phyloP scores from a whole-genome alignment of 1,284 basidiomycete species.

The Tremellales sp. region DNA sequence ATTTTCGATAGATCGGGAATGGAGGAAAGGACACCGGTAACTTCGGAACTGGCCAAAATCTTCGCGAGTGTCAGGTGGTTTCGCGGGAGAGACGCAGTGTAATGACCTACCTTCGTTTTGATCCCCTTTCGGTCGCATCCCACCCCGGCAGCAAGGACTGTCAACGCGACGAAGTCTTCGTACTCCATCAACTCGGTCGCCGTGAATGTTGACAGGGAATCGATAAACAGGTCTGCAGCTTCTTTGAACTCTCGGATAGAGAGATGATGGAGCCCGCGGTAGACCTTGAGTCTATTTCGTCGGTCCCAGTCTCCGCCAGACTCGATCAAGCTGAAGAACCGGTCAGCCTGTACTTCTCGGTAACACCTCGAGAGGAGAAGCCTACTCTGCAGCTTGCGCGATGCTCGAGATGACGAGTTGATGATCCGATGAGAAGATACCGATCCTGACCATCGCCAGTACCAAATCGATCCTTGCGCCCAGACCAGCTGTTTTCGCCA shows the following conservation, averaged over 20 bases:
- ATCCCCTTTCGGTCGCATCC: slow-evolving; percentile 78
- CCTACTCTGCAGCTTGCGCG: slow-evolving; percentile 75
- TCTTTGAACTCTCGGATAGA: slow-evolving; percentile 75
- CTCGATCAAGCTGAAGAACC: slow-evolving; percentile 70
- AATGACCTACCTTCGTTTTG: slow-evolving; percentile 77
- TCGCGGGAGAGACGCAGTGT: slow-evolving; percentile 45
- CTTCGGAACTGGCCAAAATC: slow-evolving; percentile 56
- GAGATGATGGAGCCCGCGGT: slow-evolving; percentile 79
- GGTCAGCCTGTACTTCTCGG: background rate
- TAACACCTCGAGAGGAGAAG: slow-evolving; percentile 15
- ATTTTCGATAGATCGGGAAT: slow-evolving; percentile 53
- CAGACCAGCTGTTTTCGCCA: slow-evolving; percentile 88
- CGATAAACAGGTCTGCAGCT: slow-evolving; percentile 72
- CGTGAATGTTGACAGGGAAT: slow-evolving; percentile 90
- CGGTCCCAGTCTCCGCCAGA: slow-evolving; percentile 98
- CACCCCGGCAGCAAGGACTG: slow-evolving; percentile 75
- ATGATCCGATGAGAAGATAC: slow-evolving; percentile 85
- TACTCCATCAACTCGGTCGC: slow-evolving; percentile 86
- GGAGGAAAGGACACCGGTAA: slow-evolving; percentile 51
- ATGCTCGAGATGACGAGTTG: slow-evolving; percentile 70
- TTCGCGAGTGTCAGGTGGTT: slow-evolving; percentile 26
- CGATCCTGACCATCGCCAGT: slow-evolving; percentile 82
- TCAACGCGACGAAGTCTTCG: slow-evolving; percentile 84
- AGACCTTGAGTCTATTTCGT: slow-evolving; percentile 92
- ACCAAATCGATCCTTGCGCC: slow-evolving; percentile 92